A percentile compares a stretch with the other conserved stretches of the same genome.
These are phyloP conservation scores for Gnaphalium uliginosum DNA, from an alignment of 129 eudicot species.

Conservation along the genomic window DNA sequence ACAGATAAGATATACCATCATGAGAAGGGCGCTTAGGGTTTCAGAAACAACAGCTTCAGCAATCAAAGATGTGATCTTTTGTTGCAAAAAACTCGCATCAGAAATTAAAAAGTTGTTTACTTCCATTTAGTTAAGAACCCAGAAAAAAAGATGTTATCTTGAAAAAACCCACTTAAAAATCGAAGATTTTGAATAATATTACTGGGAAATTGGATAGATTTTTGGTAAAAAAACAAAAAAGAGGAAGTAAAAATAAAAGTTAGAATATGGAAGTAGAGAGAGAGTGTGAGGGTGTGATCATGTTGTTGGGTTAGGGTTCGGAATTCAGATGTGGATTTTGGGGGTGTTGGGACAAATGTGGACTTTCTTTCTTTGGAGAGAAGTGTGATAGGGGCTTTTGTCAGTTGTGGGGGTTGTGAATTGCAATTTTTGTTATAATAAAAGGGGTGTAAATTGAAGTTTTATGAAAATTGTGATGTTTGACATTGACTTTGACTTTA, in stretches of 20 bases:
- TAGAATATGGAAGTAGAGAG: neutral
- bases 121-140: constrained; percentile 45
- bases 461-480: neutral
- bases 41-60: constrained; percentile 44
- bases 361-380: neutral
- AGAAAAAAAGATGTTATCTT: neutral
- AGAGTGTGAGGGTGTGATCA: neutral
- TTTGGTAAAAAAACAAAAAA: too few species aligned
- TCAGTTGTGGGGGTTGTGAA: neutral
- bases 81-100: constrained; percentile 39
- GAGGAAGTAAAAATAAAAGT: neutral
- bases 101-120: constrained; percentile 35
- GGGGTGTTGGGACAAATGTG: neutral
- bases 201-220: neutral
- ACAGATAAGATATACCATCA: constrained; percentile 41
- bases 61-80: constrained; percentile 28
- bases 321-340: neutral
- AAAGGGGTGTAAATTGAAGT: too few species aligned
- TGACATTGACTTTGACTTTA: neutral
- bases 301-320: neutral
- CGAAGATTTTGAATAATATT: neutral
- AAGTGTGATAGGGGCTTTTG: too few species aligned
- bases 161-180: neutral
- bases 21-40: constrained; percentile 55
- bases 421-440: neutral